Evolutionary conservation across 306 rosid species (phyloP).

Genomic region (Inga oerstediana): DNA sequence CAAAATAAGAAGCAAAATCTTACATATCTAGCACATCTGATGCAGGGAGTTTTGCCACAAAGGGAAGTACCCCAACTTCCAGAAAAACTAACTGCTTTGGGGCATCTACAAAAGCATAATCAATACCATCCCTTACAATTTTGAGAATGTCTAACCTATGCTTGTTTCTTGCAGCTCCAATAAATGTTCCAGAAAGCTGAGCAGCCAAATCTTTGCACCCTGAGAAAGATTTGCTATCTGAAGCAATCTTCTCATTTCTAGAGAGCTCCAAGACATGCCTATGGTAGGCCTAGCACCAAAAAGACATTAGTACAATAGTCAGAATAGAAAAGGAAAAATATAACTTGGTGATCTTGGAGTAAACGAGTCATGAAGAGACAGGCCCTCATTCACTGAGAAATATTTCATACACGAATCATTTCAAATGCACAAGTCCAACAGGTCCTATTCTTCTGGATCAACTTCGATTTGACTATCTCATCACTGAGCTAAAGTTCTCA

Average conservation of each 20-base stretch:
- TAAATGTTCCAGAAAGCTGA: constrained; percentile 81
- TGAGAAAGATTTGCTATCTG: constrained; percentile 53
- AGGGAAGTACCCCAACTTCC: constrained; percentile 71
- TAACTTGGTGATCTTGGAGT: constrained; percentile 27
- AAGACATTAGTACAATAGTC: constrained; percentile 17
- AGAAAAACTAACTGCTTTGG: constrained; percentile 81
- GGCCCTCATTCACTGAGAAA: constrained; percentile 2
- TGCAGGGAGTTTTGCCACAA: constrained; percentile 79
- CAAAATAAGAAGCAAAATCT: constrained; percentile 42
- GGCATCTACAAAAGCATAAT: constrained; percentile 80
- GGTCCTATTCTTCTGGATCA: background rate
- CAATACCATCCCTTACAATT: constrained; percentile 76
- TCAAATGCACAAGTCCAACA: constrained; percentile 14
- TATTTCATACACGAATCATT: background rate
- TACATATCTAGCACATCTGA: constrained; percentile 77
- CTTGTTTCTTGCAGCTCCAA: constrained; percentile 82
- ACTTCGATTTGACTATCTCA: constrained; percentile 11
- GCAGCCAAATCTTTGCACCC: constrained; percentile 84
- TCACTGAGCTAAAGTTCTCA: constrained; percentile 17
- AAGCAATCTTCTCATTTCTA: constrained; percentile 51
- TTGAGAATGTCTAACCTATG: constrained; percentile 72
- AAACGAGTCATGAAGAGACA: constrained; percentile 13
- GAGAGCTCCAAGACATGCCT: constrained; percentile 54
- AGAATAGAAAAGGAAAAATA: constrained; percentile 28
- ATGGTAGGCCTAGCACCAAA: constrained; percentile 66